Base-by-base conservation (phyloP, 768 basidiomycete species). In the Leccinum fibrillosum region DNA sequence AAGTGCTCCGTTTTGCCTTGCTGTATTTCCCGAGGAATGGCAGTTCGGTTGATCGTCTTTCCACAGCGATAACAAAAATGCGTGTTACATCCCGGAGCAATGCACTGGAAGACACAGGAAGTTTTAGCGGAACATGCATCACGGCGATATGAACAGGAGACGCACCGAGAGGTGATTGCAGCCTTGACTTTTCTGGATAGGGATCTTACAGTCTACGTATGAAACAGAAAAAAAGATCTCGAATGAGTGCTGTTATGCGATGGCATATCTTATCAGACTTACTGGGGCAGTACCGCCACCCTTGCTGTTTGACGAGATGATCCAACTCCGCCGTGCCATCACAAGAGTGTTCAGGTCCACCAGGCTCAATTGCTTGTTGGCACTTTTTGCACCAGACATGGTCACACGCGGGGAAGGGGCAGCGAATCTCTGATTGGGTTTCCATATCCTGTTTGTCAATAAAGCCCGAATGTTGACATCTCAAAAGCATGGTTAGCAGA, bases 211-310 rank as follows among this genome's bases (percentile, higher is more conserved):
- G 5, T 76, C 80, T 79, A 59, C 8, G 28, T 2, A 30, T 10
- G 25, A 47, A 28, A 9, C 15, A 35, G 26, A 26, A 35, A 35
- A 37, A 37, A 15, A 12, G 12, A 32, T 12, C 32, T 35, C 37
- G 37, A 17, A 37, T 17, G 37, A 39, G 12, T 1, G 28, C 42
- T n/a, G 6, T 52, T 13, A 54, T 56, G 25, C 42, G 4, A 35
- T 42, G 52, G 5, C 12, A 12, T 2, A n/a, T 6, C 12, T 32
- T 32, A 5, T 19, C 28, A 15, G 30, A 56, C 76, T 59, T 58
- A 75, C 85, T 83, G 54, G 86, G 83, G 63, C 86, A 88, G 61
- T 79, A 77, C 59, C 80, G 83, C 86, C 86, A 88, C 5, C 86
- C 84, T 49, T 77, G 69, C 54, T 75, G 63, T 45, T 71, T 67